Evolutionary conservation across 306 rosid species (phyloP), one percentile per base, ranked within the genome.

Genomic region (Quercus ilex): DNA sequence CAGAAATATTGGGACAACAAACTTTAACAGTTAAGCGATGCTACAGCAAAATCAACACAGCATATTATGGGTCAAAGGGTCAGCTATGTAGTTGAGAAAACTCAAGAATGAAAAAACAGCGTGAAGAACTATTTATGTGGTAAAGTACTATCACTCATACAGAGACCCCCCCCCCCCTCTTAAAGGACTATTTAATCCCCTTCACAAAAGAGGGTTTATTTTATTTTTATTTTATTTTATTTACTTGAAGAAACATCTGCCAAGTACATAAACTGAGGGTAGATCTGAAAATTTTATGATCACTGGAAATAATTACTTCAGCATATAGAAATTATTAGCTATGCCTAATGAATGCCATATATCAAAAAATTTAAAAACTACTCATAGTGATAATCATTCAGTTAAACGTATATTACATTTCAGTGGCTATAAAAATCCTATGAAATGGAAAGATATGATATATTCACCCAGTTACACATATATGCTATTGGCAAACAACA

Each of bases 1-100:
- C 59, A 75, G 33, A 83, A 82, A 78, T 74, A 81, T 76, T 69
- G 41, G 60, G 28, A 49, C 65, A 43, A 17, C 70, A 26, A 81
- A 73, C 68, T 73, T 49, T 52, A 60, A 26, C 53, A 77, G 38
- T 12, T 78, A 58, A 73, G 79, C 20, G 56, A 15, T 26, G 64
- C 28, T 72, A 67, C 55, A 18, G 51, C 49, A 28, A 33, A 33
- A 33, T 33, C 35, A 33, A 33, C 35, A 33, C 35, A 33, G 35
- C 35, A 33, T 63, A 28, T 63, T 28, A 28, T 6, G 20, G 69
- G 43, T 63, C 38, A 28, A 15, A 2, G 41, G 69, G 43, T 63
- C 10, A 28, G 69, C 41, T 18, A 5, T 28, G 64, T 25, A 64
- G 69, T 72, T 75, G 74, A 5, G 23, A 68, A 69, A 71, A 63